A percentile compares a stretch with the other conserved stretches of the same genome.
phyloP scores from a whole-genome alignment of 2,329 filamentous ascomycete species.

The Aspergillus felis region DNA sequence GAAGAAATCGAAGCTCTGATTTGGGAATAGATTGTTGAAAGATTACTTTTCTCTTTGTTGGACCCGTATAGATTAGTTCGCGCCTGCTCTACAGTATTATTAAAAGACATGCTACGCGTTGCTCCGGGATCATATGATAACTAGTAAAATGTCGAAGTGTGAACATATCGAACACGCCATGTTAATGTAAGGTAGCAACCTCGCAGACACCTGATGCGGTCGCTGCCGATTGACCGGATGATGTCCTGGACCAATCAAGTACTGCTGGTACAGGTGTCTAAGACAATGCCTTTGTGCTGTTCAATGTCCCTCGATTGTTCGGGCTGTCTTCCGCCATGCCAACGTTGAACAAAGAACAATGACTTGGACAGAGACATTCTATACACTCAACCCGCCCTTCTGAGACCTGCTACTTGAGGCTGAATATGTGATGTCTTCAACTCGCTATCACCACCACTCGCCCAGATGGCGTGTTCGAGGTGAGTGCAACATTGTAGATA shows the following conservation, averaged over 20 bases:
- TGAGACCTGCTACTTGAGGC: not conserved
- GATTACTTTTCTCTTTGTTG: not conserved
- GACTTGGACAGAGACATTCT: not conserved
- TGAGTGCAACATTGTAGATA: not conserved
- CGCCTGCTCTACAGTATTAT: not conserved
- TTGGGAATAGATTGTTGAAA: not conserved
- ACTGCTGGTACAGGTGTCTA: not conserved
- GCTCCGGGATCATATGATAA: no score
- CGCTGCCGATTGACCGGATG: not conserved
- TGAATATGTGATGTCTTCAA: not conserved
- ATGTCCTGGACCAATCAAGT: not conserved
- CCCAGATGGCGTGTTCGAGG: not conserved
- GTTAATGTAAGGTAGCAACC: not conserved
- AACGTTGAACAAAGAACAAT: not conserved
- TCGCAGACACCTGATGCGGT: not conserved
- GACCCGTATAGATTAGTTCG: not conserved
- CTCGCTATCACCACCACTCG: not conserved
- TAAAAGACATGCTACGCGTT: not conserved
- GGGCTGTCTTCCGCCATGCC: not conserved
- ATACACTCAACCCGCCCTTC: not conserved
- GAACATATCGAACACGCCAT: not conserved
- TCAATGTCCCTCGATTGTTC: not conserved
- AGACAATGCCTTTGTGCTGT: not conserved
- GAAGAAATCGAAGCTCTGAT: conserved; percentile 54
- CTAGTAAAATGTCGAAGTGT: not conserved